Conservation (phyloP, 371 early-diverging fungal species). For the Mortierella sp. region DNA sequence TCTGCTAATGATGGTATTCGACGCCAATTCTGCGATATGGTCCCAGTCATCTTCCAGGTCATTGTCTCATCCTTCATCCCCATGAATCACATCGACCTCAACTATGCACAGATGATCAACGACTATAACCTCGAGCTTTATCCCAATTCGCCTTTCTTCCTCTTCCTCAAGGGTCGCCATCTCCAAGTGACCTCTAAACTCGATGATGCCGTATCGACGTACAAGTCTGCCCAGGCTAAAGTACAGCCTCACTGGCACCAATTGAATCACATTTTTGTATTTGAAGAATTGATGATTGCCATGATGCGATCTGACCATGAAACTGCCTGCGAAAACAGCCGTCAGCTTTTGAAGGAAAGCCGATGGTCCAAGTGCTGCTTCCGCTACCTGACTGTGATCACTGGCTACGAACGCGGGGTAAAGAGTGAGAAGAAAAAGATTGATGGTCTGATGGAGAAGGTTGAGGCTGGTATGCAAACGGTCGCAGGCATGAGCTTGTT, state of each 20-base stretch:
- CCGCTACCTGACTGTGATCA: constrained; percentile 52
- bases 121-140: constrained; percentile 53
- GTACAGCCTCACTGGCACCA: constrained; percentile 40
- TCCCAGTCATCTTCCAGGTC: constrained; percentile 53
- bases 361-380: constrained; percentile 54
- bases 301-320: constrained; percentile 51
- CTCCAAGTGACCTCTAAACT: constrained; percentile 45
- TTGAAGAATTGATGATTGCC: constrained; percentile 52
- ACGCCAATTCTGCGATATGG: constrained; percentile 57
- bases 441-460: constrained; percentile 42
- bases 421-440: constrained; percentile 47
- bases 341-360: constrained; percentile 45
- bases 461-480: constrained; percentile 51
- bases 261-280: constrained; percentile 43
- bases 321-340: constrained; percentile 45
- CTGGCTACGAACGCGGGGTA: constrained; percentile 50
- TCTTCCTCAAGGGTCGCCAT: constrained; percentile 53
- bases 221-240: constrained; percentile 28
- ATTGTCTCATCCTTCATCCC: constrained; percentile 54
- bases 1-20: constrained; percentile 53
- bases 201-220: constrained; percentile 43
- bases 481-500: constrained; percentile 53
- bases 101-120: constrained; percentile 54
- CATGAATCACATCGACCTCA: constrained; percentile 50
- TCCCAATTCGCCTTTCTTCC: constrained; percentile 44